These are phyloP conservation scores for Salvia sclarea DNA, from an alignment of 305 asterid species.

Conservation along the genomic window DNA sequence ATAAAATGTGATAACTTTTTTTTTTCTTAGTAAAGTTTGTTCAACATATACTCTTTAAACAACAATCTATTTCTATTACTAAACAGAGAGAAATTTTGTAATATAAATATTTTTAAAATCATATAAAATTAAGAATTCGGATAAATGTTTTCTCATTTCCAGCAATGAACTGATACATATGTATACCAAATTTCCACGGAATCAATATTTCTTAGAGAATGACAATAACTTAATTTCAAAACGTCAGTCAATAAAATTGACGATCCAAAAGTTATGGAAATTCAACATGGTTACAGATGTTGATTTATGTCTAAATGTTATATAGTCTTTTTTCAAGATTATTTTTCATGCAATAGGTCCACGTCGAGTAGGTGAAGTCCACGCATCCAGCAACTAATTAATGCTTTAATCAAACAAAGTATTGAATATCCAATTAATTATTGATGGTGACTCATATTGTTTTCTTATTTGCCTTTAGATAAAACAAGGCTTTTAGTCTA, in stretches of 20 bases:
- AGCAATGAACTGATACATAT: no score
- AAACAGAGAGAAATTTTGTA: no score
- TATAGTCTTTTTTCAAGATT: background rate
- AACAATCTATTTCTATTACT: no score
- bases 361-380: background rate
- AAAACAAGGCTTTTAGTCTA: background rate
- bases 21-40: no score
- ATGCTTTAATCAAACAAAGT: background rate
- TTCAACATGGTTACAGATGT: background rate
- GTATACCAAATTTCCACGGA: background rate
- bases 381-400: background rate
- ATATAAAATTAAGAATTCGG: no score
- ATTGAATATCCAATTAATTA: constrained; percentile 20
- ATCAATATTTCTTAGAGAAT: background rate
- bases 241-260: constrained; percentile 29
- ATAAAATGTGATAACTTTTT: no score
- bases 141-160: no score
- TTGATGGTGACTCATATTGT: constrained; percentile 8
- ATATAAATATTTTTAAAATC: no score
- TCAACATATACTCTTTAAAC: no score
- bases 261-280: background rate
- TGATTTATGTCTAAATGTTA: background rate
- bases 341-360: background rate
- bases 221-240: background rate
- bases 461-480: background rate